Conservation (phyloP, 75 land plant species). For the Pinus taeda region DNA sequence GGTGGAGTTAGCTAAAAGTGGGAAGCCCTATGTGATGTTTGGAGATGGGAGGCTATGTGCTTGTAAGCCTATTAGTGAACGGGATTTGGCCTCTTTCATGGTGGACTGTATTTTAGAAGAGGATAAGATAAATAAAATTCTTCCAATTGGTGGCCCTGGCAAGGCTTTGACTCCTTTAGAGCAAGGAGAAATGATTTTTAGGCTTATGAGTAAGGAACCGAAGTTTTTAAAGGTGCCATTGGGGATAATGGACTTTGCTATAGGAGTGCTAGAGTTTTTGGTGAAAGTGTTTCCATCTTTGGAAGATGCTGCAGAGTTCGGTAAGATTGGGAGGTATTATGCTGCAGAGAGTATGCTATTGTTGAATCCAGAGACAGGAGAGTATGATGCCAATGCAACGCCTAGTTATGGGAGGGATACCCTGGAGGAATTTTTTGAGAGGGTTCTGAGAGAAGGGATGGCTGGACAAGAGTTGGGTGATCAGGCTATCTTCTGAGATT, state of each 20-base stretch:
- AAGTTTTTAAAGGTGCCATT: conserved; percentile 93
- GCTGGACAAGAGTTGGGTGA: conserved; percentile 97
- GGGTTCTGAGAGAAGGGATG: conserved; percentile 88
- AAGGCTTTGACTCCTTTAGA: conserved; percentile 92
- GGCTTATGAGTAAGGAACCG: conserved; percentile 72
- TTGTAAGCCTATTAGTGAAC: conserved; percentile 96
- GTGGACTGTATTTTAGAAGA: conserved; percentile 76
- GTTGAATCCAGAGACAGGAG: conserved; percentile 74
- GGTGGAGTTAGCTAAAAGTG: conserved; percentile 84
- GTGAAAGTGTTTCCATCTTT: conserved; percentile 70
- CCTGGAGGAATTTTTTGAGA: conserved; percentile 85
- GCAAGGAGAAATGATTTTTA: conserved; percentile 88
- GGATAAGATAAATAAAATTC: conserved; percentile 58
- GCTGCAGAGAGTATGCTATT: conserved; percentile 99
- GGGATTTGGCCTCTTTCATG: conserved; percentile 91
- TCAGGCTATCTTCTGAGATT: conserved; percentile 62
- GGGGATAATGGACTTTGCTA: conserved; percentile 89
- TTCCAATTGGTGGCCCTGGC: conserved; percentile 98
- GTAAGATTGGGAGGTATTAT: conserved; percentile 95
- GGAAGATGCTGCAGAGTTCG: conserved; percentile 97
- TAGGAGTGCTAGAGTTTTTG: conserved; percentile 76
- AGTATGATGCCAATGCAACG: conserved; percentile 86
- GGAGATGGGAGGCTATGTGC: conserved; percentile 95
- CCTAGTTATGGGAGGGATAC: conserved; percentile 97
- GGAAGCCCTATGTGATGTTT: conserved; percentile 98